Evolutionary conservation across 495 filamentous ascomycete genomes (phyloP).

Genomic region (Podospora australis): DNA sequence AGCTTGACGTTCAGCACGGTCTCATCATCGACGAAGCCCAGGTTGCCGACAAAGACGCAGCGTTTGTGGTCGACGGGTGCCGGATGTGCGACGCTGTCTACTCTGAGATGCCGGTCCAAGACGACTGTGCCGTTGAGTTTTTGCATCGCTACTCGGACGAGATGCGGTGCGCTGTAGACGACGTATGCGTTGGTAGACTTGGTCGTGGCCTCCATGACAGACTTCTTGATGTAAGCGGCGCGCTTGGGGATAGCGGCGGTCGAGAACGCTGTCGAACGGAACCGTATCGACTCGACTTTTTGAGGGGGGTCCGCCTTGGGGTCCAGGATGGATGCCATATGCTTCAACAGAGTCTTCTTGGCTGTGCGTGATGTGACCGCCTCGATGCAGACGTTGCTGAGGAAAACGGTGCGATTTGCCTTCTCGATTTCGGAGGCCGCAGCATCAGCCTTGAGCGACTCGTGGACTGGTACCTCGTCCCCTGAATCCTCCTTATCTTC

Average conservation of each 20-base stretch:
- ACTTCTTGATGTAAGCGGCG: slow-evolving; percentile 76
- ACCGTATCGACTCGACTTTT: slow-evolving; percentile 82
- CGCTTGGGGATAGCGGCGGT: slow-evolving; percentile 75
- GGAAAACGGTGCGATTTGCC: slow-evolving; percentile 82
- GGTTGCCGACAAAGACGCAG: slow-evolving; percentile 95
- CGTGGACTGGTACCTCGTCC: slow-evolving; percentile 37
- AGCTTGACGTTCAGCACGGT: slow-evolving; percentile 52
- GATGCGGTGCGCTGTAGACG: slow-evolving; percentile 68
- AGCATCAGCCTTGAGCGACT: slow-evolving; percentile 41
- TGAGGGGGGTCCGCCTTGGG: slow-evolving; percentile 44
- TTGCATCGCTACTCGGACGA: slow-evolving; percentile 67
- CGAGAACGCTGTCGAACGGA: slow-evolving; percentile 83
- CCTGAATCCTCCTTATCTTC: slow-evolving; percentile 26
- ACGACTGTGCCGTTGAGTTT: slow-evolving; percentile 77
- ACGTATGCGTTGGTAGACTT: slow-evolving; percentile 92
- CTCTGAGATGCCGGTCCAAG: slow-evolving; percentile 81
- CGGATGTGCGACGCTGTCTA: slow-evolving; percentile 86
- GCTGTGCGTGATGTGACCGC: slow-evolving; percentile 75
- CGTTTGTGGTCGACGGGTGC: slow-evolving; percentile 71
- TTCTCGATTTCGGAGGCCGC: slow-evolving; percentile 64
- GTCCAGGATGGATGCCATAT: slow-evolving; percentile 50
- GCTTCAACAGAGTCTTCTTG: slow-evolving; percentile 66
- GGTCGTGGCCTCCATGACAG: slow-evolving; percentile 79
- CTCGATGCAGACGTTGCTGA: slow-evolving; percentile 79
- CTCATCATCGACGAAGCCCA: slow-evolving; percentile 90